These are phyloP conservation scores for Neofusicoccum laricinum DNA, from an alignment of 2,329 filamentous ascomycete genomes.

Conservation along the genomic window DNA sequence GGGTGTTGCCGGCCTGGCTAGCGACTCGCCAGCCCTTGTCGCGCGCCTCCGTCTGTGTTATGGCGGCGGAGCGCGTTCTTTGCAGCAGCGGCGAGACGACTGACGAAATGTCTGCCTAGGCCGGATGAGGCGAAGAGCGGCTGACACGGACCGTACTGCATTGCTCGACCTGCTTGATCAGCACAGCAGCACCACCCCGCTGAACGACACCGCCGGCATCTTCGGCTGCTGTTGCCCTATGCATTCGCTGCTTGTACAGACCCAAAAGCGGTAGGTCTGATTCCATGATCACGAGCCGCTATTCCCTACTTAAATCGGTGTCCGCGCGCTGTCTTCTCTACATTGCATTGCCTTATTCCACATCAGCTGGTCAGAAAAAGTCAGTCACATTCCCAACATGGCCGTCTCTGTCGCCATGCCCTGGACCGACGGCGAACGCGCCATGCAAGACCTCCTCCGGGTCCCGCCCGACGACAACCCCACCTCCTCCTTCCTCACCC, in stretches of 20 bases:
- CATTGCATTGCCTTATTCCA: too few relatives aligned
- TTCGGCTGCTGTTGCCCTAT: not conserved
- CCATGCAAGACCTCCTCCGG: slow-evolving; percentile 62
- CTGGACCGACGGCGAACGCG: slow-evolving; percentile 66
- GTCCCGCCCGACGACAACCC: slow-evolving; percentile 64
- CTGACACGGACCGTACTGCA: not conserved
- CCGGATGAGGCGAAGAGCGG: not conserved
- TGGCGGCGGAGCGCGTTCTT: too few relatives aligned
- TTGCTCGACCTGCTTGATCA: not conserved
- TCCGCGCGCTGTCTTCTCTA: too few relatives aligned
- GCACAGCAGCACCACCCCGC: not conserved
- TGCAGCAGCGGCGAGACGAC: too few relatives aligned
- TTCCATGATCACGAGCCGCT: too few relatives aligned
- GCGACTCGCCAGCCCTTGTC: too few relatives aligned
- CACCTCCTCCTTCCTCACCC: slow-evolving; percentile 61
- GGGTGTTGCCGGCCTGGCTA: not conserved
- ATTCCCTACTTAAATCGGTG: not conserved
- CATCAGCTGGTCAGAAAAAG: not conserved
- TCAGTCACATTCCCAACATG: slow-evolving; percentile 27
- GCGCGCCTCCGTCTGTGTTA: too few relatives aligned
- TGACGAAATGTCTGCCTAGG: not conserved
- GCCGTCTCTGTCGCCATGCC: slow-evolving; percentile 44
- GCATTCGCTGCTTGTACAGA: too few relatives aligned
- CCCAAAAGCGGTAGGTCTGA: not conserved
- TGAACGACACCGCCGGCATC: not conserved